These are phyloP conservation scores for Amanita molliuscula DNA, from an alignment of 768 basidiomycete genomes.

Conservation along the genomic window DNA sequence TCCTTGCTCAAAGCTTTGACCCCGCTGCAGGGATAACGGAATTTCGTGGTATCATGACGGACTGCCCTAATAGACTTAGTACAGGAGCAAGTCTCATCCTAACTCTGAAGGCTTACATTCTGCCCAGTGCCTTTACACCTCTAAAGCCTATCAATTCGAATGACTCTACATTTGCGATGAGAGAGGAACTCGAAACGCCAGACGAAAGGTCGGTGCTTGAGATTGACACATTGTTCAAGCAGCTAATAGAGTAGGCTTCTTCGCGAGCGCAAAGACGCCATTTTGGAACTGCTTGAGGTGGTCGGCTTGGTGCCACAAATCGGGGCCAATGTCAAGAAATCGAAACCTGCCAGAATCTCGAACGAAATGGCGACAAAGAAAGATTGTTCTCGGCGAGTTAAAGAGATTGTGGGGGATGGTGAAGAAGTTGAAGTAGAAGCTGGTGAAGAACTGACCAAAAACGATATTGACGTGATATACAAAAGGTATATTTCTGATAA, in stretches of 20 bases:
- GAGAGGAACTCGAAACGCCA: constrained; percentile 71
- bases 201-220: constrained; percentile 45
- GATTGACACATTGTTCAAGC: neutral
- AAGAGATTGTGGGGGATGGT: constrained; percentile 68
- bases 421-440: constrained; percentile 83
- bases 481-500: constrained; percentile 44
- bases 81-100: constrained; percentile 74
- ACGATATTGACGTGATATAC: constrained; percentile 78
- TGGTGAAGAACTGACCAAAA: constrained; percentile 70
- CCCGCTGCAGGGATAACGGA: constrained; percentile 44
- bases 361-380: constrained; percentile 8
- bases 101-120: constrained; percentile 63
- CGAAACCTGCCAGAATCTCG: constrained; percentile 25
- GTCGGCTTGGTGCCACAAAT: constrained; percentile 59
- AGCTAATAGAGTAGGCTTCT: constrained; percentile 30
- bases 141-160: constrained; percentile 25
- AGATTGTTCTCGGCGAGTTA: constrained; percentile 23
- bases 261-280: constrained; percentile 67
- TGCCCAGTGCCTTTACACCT: constrained; percentile 55
- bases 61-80: constrained; percentile 61
- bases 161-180: constrained; percentile 34
- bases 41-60: constrained; percentile 63
- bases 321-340: constrained; percentile 26
- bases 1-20: neutral
- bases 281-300: constrained; percentile 63